Base-by-base conservation (phyloP, 495 filamentous ascomycete genomes). In the Tricharina praecox region DNA sequence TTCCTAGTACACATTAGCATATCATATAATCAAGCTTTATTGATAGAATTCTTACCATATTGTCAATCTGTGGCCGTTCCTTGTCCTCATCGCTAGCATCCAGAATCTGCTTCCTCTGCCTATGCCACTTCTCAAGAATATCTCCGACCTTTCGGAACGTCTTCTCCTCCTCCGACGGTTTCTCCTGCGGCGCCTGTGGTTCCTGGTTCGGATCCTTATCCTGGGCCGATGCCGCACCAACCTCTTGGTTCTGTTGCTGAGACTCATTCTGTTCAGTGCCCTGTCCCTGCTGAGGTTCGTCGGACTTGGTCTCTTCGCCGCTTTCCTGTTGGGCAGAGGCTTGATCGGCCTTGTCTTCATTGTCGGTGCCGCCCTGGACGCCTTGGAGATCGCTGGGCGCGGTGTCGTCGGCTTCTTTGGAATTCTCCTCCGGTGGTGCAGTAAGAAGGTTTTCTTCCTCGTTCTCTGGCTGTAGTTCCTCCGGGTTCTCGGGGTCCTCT, bases 141-240 rank as follows among this genome's bases (percentile, higher is more conserved):
- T 95, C 84, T 1, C 92, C 92, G 47, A 99, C 71, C 50, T 90
- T 88, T 66, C 88, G 85, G 69, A 93, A 93, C 1, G 85, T 77
- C 45, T 62, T 56, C n/a, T 67, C 66, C 10, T 66, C 53, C 24
- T 62, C 62, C 44, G 69, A 68, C 38, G 64, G 61, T 34, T 76
- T 63, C 16, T 68, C 58, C 23, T 68, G 56, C 11, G 67, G 65
- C 33, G 73, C 65, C 21, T 53, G 25, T 26, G 66, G 66, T 43
- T 80, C 71, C 35, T 76, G 70, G 36, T 75, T 72, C 18, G 56
- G 52, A 28, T 69, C 62, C 8, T 59, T 13, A 51, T 63, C 55
- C 68, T 65, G 56, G 54, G 25, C 42, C 3, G 48, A 67, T 23
- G 71, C 66, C 49, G 69, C 64, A 13, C 70, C 67, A 3, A 70